These are phyloP conservation scores for Cystobasidium sp. DNA, from an alignment of 1,284 basidiomycete species.

Conservation along the genomic window DNA sequence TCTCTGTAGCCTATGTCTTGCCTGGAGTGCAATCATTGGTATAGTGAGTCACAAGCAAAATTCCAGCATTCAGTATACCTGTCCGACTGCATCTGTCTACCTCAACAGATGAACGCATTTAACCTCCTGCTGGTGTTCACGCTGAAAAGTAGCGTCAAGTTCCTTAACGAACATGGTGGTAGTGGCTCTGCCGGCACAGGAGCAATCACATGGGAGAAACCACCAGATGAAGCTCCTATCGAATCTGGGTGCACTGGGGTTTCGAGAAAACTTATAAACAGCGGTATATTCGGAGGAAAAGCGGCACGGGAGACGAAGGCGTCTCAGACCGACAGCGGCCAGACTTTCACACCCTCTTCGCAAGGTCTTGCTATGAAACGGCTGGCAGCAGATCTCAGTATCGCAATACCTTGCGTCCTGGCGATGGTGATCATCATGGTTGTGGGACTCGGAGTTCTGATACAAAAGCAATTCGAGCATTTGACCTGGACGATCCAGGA, in stretches of 20 bases:
- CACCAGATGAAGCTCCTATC: too few relatives aligned
- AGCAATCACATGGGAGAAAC: neutral
- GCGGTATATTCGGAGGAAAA: too few relatives aligned
- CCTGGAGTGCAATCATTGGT: neutral
- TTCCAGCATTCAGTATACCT: neutral
- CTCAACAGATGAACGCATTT: conserved; percentile 17
- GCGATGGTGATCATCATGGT: conserved; percentile 1
- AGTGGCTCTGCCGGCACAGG: neutral
- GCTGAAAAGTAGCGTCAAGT: neutral
- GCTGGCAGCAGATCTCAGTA: conserved; percentile 7
- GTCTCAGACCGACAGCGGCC: neutral
- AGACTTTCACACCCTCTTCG: neutral
- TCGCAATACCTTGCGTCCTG: conserved; percentile 11
- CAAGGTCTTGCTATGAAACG: conserved; percentile 1
- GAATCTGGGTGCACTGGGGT: too few relatives aligned
- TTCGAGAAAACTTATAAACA: too few relatives aligned
- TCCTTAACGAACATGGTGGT: neutral
- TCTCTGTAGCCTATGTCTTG: neutral
- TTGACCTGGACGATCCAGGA: conserved; percentile 18
- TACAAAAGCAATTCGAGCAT: neutral
- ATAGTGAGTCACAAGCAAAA: neutral
- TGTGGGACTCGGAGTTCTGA: neutral
- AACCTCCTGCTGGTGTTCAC: conserved; percentile 14
- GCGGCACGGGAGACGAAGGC: too few relatives aligned
- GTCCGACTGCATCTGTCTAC: neutral